These are phyloP conservation scores for Aspergillus sp. DNA, from an alignment of 2,329 filamentous ascomycete species.

Conservation along the genomic window DNA sequence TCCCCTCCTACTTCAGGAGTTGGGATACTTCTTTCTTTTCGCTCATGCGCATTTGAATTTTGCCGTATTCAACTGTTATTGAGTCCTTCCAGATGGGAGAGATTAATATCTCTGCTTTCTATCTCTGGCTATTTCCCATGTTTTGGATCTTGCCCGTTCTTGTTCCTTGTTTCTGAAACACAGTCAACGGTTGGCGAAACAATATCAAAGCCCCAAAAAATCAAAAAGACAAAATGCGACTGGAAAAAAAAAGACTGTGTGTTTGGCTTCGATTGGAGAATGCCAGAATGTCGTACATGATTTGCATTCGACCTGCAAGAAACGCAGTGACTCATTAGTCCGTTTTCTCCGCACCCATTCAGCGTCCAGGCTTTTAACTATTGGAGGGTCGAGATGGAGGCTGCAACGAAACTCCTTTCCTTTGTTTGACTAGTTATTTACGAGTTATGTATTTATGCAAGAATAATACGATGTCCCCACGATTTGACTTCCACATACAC, in stretches of 20 bases:
- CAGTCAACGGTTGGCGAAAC: background rate
- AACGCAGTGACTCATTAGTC: background rate
- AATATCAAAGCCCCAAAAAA: background rate
- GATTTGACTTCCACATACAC: background rate
- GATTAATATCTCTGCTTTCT: background rate
- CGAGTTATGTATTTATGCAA: background rate
- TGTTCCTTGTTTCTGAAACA: background rate
- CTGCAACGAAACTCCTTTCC: background rate
- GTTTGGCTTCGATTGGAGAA: background rate
- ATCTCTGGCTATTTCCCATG: background rate
- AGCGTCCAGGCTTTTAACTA: background rate
- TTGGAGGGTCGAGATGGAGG: background rate
- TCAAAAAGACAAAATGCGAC: background rate
- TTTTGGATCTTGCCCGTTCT: background rate
- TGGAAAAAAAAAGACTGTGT: background rate
- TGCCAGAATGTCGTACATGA: background rate
- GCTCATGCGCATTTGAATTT: slow-evolving; percentile 6
- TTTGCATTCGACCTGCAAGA: background rate
- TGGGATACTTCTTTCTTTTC: background rate
- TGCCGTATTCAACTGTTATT: background rate
- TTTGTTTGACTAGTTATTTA: background rate
- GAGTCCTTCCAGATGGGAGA: background rate
- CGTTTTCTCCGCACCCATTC: background rate
- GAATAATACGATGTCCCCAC: background rate
- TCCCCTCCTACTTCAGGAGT: slow-evolving; percentile 3